Base-by-base conservation (phyloP, 257 asterid genomes). In the Solanum peruvianum region DNA sequence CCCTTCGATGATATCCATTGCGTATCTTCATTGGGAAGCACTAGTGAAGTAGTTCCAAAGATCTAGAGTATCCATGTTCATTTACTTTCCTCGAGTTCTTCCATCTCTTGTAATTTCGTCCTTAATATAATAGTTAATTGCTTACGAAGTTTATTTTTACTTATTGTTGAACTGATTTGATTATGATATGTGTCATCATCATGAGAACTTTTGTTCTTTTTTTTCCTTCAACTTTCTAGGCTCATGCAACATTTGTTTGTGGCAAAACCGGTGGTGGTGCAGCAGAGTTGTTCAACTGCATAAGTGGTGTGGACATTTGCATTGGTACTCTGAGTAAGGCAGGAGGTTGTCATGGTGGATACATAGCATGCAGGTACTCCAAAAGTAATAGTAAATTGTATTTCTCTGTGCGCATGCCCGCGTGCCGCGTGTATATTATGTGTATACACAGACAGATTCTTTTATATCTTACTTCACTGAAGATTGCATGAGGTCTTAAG, bases 281-380 rank as follows among this genome's bases (percentile, higher is more conserved):
- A 3, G 98, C 99, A 64, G 98, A 97, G 92, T 91, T 56, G 94
- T 96, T 95, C 89, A 82, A 92, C 62, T 96, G 99, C 86, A 98
- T 93, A 91, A 88, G 44, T 81, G 97, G 91, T 86, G 98, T 97
- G 52, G 99, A 96, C 89, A 93, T 97, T 86, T 95, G 94, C 91
- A 86, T 97, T 80, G 99, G 99, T 90, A 97, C 99, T 86, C 90
- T 97, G 87, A 96, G 99, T 91, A 97, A 97, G 90, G 99, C 99
- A 86, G 98, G 97, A 18, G 99, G 99, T 88, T 97, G 99, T 93
- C 98, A 95, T 67, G 99, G 99, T 75, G 99, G 99, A 89, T 97
- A 95, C 91, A 93, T 97, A 83, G 98, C 99, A 81, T 94, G 99
- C 98, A 96, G 98, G 99, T 97, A 90, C 72, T 60, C 11, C 47